Base-by-base conservation (phyloP, 257 asterid genomes). In the Fraxinus anomala region DNA sequence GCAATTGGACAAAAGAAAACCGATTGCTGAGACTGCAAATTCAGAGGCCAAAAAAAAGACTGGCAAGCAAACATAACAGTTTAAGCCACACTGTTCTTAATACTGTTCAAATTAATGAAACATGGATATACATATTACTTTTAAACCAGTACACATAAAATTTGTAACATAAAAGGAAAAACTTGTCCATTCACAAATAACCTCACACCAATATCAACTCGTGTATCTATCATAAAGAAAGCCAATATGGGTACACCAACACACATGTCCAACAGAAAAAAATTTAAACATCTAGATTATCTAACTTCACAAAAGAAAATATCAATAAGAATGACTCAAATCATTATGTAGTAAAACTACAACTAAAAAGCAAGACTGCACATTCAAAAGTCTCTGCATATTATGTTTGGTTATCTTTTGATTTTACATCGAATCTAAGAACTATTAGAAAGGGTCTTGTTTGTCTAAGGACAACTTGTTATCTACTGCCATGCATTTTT, bases 1-100 rank as follows among this genome's bases (percentile, higher is more conserved):
- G 94, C 86, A 88, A 68, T 74, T 84, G 73, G 70, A 71, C 44
- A 85, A 74, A 84, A 84, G 80, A 69, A 78, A 51, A 47, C 12
- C 6, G 74, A 84, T 79, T 78, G 83, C 61, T 66, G 24, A 70
- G 69, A 61, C 70, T 59, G 81, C 77, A 83, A 84, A 76, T 72
- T 47, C 49, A 77, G 44, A 70, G 33, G 47, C 42, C 24, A 68
- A 39, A 61, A 19, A 26, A 49, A 26, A 17, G 33, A 26, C 24
- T 49, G n/a, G 69, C 54, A 75, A 73, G 74, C 59, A 68, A 51
- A 74, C 49, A 30, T 34, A 71, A 68, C 36, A 44, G 16, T 42
- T 74, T 19, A 17, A 42, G 66, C 13, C 65, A 80, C 44, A 59
- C 59, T 70, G 24, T 37, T 61, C 42, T 67, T 39, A 6, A 59